Percentiles rank a stretch among this genome's conserved stretches.
These are phyloP conservation scores for Xylaria sp. DNA, from an alignment of 2,329 filamentous ascomycete genomes.

Conservation along the genomic window DNA sequence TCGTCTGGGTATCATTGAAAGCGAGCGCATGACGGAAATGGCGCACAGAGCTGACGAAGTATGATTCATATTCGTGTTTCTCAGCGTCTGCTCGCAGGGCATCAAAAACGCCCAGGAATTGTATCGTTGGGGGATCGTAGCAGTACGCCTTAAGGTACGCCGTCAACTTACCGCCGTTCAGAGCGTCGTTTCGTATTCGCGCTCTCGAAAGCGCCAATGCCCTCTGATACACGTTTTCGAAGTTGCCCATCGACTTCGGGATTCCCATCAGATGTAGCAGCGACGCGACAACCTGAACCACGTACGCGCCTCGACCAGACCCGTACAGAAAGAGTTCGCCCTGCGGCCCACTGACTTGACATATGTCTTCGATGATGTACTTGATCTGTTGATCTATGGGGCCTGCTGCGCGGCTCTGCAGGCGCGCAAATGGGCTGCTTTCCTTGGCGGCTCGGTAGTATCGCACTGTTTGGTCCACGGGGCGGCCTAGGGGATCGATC, in stretches of 20 bases:
- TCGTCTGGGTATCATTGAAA: conserved; percentile 28
- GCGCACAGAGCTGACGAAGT: conserved; percentile 20
- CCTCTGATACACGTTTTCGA: conserved; percentile 29
- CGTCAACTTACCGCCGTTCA: conserved; percentile 20
- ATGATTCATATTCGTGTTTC: conserved; percentile 31
- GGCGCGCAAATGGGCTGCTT: conserved; percentile 8
- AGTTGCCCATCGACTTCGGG: conserved; percentile 23
- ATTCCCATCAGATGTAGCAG: conserved; percentile 23
- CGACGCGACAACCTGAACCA: conserved; percentile 26
- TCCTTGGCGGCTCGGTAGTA: conserved; percentile 26
- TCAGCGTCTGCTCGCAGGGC: conserved; percentile 7
- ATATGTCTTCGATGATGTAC: conserved; percentile 31
- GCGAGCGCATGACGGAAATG: conserved; percentile 30
- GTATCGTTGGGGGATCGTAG: conserved; percentile 18
- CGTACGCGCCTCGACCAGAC: conserved; percentile 25
- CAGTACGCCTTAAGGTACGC: conserved; percentile 17
- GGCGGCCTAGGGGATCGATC: conserved; percentile 15
- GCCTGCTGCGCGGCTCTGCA: conserved; percentile 14
- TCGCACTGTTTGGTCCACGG: conserved; percentile 19
- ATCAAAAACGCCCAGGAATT: conserved; percentile 28
- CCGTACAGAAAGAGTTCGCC: conserved; percentile 32
- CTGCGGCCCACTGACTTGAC: not conserved
- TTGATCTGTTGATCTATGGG: conserved; percentile 30
- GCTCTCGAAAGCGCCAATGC: conserved; percentile 13
- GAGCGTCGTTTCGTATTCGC: conserved; percentile 15